Percentiles rank a stretch among this genome's conserved stretches.
These are phyloP conservation scores for Pichia sporocuriosa DNA, from an alignment of 805 yeast species.

Conservation along the genomic window DNA sequence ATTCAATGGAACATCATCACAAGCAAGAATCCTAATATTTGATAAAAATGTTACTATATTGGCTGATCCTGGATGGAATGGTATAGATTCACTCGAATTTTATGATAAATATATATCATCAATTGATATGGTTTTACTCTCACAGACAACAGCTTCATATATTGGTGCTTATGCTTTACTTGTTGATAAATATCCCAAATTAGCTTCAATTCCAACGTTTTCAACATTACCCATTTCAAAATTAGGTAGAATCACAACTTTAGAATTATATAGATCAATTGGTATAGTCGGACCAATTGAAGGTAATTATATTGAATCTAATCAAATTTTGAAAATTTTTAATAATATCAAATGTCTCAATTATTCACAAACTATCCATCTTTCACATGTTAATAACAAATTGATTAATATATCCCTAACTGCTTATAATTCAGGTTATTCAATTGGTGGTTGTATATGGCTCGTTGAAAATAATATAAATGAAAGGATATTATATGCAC, in stretches of 20 bases:
- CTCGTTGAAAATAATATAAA: slow-evolving; percentile 53
- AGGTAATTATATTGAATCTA: slow-evolving; percentile 51
- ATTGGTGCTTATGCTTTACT: slow-evolving; percentile 73
- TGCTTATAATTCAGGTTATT: slow-evolving; percentile 86
- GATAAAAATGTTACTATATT: slow-evolving; percentile 48
- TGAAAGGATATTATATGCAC: slow-evolving; percentile 82
- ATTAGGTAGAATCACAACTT: slow-evolving; percentile 76
- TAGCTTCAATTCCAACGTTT: slow-evolving; percentile 66
- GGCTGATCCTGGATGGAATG: slow-evolving; percentile 77
- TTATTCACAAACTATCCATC: slow-evolving; percentile 65
- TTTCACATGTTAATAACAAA: slow-evolving; percentile 34
- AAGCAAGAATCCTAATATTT: slow-evolving; percentile 42
- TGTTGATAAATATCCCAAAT: slow-evolving; percentile 49
- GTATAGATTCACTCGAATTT: slow-evolving; percentile 21
- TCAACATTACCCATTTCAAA: slow-evolving; percentile 88
- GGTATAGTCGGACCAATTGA: slow-evolving; percentile 73
- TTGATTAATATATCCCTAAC: slow-evolving; percentile 60
- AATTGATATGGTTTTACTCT: slow-evolving; percentile 67
- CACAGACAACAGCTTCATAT: slow-evolving; percentile 78
- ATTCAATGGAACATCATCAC: too few species aligned
- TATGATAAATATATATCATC: slow-evolving; percentile 16
- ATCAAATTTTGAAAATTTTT: slow-evolving; percentile 74
- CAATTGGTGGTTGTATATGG: slow-evolving; percentile 94
- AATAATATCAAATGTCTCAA: slow-evolving; percentile 65
- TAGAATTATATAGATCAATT: slow-evolving; percentile 68